Base-by-base conservation (phyloP, 148 eudicot species). In the Mesembryanthemum crystallinum region DNA sequence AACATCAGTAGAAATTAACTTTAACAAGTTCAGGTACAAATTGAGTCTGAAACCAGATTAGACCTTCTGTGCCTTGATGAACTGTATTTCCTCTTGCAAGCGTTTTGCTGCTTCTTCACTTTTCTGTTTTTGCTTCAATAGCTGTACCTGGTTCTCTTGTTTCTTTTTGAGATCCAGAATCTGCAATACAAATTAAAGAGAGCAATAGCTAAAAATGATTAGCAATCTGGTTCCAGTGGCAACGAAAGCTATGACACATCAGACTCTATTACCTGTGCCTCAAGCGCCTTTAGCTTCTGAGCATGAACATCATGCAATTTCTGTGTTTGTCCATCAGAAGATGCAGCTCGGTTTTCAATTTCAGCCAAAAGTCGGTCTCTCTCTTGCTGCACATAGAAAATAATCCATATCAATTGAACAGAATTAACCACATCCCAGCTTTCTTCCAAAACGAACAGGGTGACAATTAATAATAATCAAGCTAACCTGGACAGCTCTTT, bases 31-130 rank as follows among this genome's bases (percentile, higher is more conserved):
- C 35, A 55, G 54, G 17, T 25, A 29, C 58, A 68, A 10, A 57
- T 42, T n/a, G 7, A 51, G 62, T 52, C 59, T 52, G 35, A 77
- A 64, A 24, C 65, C 17, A 61, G 74, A 52, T 60, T 73, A 72
- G 66, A 96, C 99, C 99, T 96, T 96, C 75, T 96, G 99, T 24
- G 98, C 90, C 85, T 96, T 96, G 71, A 96, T 96, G 82, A 79
- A 91, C 57, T 88, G 98, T 80, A 96, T 96, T 81, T 96, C 99
- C 58, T 92, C 94, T 87, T 92, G 98, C 83, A 96, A 86, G 39
- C 92, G 88, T 78, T 83, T 96, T 49, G 99, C 95, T 69, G 98
- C 99, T 80, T 91, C 99, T 72, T 96, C 99, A 84, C 99, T 96
- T 84, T 88, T 96, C 79, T 96, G 99, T 81, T 96, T 96, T 83